Percentiles rank a stretch among this genome's conserved stretches.
Evolutionary conservation across 176 grass and related monocot genomes (phyloP).

Genomic region (Echinochloa phyllopogon): DNA sequence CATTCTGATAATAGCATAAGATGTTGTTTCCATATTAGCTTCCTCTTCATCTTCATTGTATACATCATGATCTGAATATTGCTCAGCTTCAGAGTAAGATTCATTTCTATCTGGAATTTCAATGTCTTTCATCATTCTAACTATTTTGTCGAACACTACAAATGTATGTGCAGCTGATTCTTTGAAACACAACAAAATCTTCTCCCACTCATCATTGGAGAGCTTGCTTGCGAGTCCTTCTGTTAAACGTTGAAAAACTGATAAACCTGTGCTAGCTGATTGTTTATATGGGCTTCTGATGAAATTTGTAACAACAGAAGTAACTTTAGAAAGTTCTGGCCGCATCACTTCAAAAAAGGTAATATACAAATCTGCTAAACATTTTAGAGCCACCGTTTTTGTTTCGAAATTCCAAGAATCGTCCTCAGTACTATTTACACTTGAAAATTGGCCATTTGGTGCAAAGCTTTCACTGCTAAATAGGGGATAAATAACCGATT

Average conservation of each 20-base stretch:
- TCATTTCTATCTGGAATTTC: conserved; percentile 89
- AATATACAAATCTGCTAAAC: conserved; percentile 77
- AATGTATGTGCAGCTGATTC: conserved; percentile 66
- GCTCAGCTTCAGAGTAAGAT: conserved; percentile 74
- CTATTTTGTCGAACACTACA: conserved; percentile 69
- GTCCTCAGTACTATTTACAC: conserved; percentile 54
- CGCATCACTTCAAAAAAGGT: conserved; percentile 82
- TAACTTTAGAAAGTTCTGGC: conserved; percentile 69
- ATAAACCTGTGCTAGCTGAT: conserved; percentile 72
- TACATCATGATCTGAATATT: conserved; percentile 79
- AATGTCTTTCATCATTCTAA: conserved; percentile 81
- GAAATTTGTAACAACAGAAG: conserved; percentile 67
- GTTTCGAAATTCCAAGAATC: conserved; percentile 78
- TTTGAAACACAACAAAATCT: conserved; percentile 71
- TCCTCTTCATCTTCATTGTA: conserved; percentile 84
- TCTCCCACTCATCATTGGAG: conserved; percentile 78
- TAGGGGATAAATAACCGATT: conserved; percentile 86
- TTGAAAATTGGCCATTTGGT: conserved; percentile 49
- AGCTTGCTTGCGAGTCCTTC: conserved; percentile 74
- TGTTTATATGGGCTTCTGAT: conserved; percentile 82
- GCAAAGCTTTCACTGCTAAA: conserved; percentile 57
- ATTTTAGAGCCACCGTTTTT: conserved; percentile 68
- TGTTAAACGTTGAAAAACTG: conserved; percentile 74
- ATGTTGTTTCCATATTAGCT: conserved; percentile 80
- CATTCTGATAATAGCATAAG: conserved; percentile 70